Percentiles rank a stretch among this genome's conserved stretches.
Evolutionary conservation across 2,329 filamentous ascomycete genomes (phyloP).

Genomic region (Stachybotrys echinatus): DNA sequence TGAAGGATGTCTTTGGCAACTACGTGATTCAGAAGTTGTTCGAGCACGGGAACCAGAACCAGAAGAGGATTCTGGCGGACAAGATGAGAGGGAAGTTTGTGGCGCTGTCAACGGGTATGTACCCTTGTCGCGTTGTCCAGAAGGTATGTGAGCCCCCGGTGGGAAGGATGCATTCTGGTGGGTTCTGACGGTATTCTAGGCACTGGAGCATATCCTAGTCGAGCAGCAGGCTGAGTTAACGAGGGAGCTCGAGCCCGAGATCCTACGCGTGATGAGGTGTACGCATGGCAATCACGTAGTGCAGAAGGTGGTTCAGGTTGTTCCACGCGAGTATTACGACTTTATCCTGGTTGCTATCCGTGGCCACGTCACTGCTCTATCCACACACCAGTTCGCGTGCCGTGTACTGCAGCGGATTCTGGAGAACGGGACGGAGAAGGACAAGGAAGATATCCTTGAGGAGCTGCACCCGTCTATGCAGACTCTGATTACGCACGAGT

Average conservation of each 20-base stretch:
- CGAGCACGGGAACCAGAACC: constrained; percentile 87
- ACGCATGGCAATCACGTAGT: constrained; percentile 96
- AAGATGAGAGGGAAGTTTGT: constrained; percentile 85
- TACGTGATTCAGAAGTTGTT: constrained; percentile 99
- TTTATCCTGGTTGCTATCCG: constrained; percentile 81
- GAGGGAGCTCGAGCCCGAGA: constrained; percentile 71
- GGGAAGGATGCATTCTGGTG: neutral
- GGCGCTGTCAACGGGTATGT: constrained; percentile 78
- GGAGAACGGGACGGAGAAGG: constrained; percentile 69
- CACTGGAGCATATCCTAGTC: constrained; percentile 83
- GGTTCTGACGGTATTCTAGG: constrained; percentile 41
- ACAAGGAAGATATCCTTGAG: constrained; percentile 66
- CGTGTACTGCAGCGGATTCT: constrained; percentile 90
- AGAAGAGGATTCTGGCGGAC: constrained; percentile 81
- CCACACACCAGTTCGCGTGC: constrained; percentile 80
- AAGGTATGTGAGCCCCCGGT: constrained; percentile 53
- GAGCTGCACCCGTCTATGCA: constrained; percentile 72
- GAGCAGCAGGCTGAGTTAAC: constrained; percentile 85
- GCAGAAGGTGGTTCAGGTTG: constrained; percentile 87
- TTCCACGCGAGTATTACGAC: constrained; percentile 67
- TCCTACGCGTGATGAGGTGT: constrained; percentile 75
- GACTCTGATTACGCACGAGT: constrained; percentile 77
- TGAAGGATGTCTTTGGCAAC: constrained; percentile 96
- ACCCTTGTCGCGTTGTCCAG: constrained; percentile 92
- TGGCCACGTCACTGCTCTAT: constrained; percentile 67